phyloP scores from a whole-genome alignment of 2,329 filamentous ascomycete genomes.

The Pseudogymnoascus sp. region DNA sequence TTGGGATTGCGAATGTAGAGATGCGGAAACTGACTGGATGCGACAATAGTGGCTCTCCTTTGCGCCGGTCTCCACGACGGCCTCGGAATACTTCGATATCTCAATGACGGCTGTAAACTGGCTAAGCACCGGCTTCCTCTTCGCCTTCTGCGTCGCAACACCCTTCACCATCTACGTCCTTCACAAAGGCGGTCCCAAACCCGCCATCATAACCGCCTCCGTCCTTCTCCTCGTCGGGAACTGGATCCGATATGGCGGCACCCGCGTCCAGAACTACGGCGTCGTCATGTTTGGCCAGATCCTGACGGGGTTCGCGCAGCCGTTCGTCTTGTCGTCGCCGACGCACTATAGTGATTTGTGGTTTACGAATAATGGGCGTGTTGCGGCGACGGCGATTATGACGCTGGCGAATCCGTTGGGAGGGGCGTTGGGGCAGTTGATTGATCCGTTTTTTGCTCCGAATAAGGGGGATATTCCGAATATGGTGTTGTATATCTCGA shows the following conservation, averaged over 20 bases:
- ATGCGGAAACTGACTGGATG: background rate
- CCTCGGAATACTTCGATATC: constrained; percentile 69
- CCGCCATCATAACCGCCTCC: constrained; percentile 66
- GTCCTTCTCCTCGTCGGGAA: constrained; percentile 73
- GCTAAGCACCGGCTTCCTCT: constrained; percentile 81
- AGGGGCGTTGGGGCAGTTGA: constrained; percentile 78
- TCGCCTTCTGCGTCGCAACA: constrained; percentile 68
- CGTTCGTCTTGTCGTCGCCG: constrained; percentile 83
- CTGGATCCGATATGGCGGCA: constrained; percentile 82
- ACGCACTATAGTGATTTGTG: constrained; percentile 89
- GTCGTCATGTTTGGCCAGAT: constrained; percentile 88
- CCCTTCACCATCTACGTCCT: constrained; percentile 71
- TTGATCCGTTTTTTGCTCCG: constrained; percentile 68
- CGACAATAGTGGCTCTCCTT: constrained; percentile 78
- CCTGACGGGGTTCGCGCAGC: constrained; percentile 79
- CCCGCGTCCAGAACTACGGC: constrained; percentile 52
- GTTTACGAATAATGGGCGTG: constrained; percentile 80
- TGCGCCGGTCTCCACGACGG: constrained; percentile 69
- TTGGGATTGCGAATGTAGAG: background rate
- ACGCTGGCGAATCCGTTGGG: constrained; percentile 86
- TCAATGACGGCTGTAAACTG: constrained; percentile 78
- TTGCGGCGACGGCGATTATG: constrained; percentile 78
- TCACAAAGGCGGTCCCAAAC: constrained; percentile 68
- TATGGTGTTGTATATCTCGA: constrained; percentile 77
- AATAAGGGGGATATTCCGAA: constrained; percentile 59